Evolutionary conservation across 1,284 basidiomycete genomes (phyloP).

Genomic region (Malassezia caprae): DNA sequence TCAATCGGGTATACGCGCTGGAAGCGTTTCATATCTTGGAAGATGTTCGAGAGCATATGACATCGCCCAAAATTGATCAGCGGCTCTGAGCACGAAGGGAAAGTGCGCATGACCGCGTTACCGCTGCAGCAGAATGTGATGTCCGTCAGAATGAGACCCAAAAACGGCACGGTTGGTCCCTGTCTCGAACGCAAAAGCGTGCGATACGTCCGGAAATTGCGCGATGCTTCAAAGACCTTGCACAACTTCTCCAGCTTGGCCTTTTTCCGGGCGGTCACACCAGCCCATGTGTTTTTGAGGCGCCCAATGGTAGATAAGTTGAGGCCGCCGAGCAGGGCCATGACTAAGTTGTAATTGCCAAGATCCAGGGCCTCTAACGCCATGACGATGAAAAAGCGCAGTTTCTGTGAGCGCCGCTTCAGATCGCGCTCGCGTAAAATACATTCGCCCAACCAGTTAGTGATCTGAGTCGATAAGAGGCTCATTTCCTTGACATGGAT

Average conservation of each 20-base stretch:
- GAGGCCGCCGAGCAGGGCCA: slow-evolving; percentile 50
- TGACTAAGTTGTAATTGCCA: slow-evolving; percentile 51
- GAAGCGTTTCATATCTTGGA: slow-evolving; percentile 78
- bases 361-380: slow-evolving; percentile 48
- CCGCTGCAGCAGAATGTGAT: slow-evolving; percentile 92
- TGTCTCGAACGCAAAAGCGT: slow-evolving; percentile 54
- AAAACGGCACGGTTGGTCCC: slow-evolving; percentile 41
- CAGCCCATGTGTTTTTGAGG: slow-evolving; percentile 54
- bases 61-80: slow-evolving; percentile 78
- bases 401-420: slow-evolving; percentile 43
- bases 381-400: slow-evolving; percentile 51
- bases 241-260: slow-evolving; percentile 68
- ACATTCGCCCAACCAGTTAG: slow-evolving; percentile 51
- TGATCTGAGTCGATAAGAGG: slow-evolving; percentile 49
- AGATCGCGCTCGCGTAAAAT: slow-evolving; percentile 50
- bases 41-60: slow-evolving; percentile 47
- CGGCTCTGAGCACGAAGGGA: slow-evolving; percentile 59
- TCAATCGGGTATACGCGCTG: slow-evolving; percentile 69
- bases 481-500: slow-evolving; percentile 49
- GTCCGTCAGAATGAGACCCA: slow-evolving; percentile 76
- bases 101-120: slow-evolving; percentile 71
- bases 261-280: slow-evolving; percentile 73
- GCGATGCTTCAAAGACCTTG: slow-evolving; percentile 72
- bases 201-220: slow-evolving; percentile 88
- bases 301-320: slow-evolving; percentile 49